Evolutionary conservation across 805 yeast genomes (phyloP), one percentile per base, ranked within the genome.

Genomic region (Yarrowia bubula): DNA sequence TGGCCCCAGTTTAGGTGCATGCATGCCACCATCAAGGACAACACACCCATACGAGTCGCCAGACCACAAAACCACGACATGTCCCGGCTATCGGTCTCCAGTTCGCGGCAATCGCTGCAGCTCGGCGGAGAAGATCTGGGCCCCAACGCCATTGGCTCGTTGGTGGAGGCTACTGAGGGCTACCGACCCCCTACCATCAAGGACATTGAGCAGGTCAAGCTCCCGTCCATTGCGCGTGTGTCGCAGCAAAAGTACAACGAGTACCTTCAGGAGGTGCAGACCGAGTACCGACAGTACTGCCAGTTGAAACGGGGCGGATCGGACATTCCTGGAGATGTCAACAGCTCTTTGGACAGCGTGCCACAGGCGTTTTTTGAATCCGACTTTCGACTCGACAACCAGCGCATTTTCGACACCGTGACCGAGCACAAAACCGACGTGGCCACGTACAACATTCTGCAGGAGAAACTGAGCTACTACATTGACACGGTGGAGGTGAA

Each of bases 401-500:
- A 97, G 7, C 81, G 97, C 65, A 81, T 87, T 1, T 93, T 93
- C 74, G 85, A 86, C 65, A 79, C 83, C 66, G 96, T 92, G 1
- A 81, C 89, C 13, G 91, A 86, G 48, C 83, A 82, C 44, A 77
- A 84, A 1, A 82, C 83, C 17, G 77, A 84, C 18, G 67, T 70
- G 17, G 79, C 83, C 8, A 80, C 84, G 69, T 83, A 84, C 70
- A 79, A 85, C 9, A 77, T 80, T 22, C 74, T 92, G 15, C 96
- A 88, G 71, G 96, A 91, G 48, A 86, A 85, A 71, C 77, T 93
- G 38, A 89, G 95, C 3, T 86, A 86, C 75, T 91, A 92, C 71
- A 79, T 95, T 65, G 98, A 95, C 73, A 81, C 86, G 0, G 91
- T 93, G 0, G 99, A 93, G 75, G 80, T 89, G 41, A 87, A 88